A percentile compares a stretch with the other conserved stretches of the same genome.
Evolutionary conservation across 768 basidiomycete genomes (phyloP).

Genomic region (Tulasnella sp.): DNA sequence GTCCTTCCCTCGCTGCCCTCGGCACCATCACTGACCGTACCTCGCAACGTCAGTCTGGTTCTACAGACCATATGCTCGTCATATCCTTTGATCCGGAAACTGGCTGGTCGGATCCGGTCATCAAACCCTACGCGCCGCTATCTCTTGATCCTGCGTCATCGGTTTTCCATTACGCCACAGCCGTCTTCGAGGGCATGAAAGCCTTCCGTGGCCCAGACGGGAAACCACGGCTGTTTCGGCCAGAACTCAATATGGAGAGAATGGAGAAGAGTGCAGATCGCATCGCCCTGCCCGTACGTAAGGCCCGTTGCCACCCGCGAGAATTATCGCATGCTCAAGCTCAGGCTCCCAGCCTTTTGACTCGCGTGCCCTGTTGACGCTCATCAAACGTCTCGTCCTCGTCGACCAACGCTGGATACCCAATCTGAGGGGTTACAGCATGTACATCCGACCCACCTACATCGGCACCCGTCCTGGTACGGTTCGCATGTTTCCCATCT

Average conservation of each 20-base stretch:
- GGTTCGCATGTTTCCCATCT: background rate
- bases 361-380: constrained; percentile 34
- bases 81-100: constrained; percentile 23
- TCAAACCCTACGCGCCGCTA: constrained; percentile 62
- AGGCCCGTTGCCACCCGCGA: background rate
- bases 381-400: constrained; percentile 53
- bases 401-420: constrained; percentile 84
- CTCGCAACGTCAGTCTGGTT: background rate
- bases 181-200: constrained; percentile 89
- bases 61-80: constrained; percentile 35
- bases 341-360: constrained; percentile 39
- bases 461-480: constrained; percentile 28
- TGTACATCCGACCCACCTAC: constrained; percentile 79
- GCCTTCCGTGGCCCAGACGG: constrained; percentile 70
- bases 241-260: constrained; percentile 95
- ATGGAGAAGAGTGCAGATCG: constrained; percentile 79
- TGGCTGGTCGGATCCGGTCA: constrained; percentile 63
- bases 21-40: background rate
- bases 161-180: constrained; percentile 88
- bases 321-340: background rate
- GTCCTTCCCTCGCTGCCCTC: constrained; percentile 33
- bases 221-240: constrained; percentile 73
- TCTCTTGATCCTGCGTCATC: constrained; percentile 63
- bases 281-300: constrained; percentile 34
- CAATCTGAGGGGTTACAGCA: constrained; percentile 50